A percentile compares a stretch with the other conserved stretches of the same genome.
These are phyloP conservation scores for Colletotrichum tabaci DNA, from an alignment of 2,329 filamentous ascomycete genomes.

Conservation along the genomic window DNA sequence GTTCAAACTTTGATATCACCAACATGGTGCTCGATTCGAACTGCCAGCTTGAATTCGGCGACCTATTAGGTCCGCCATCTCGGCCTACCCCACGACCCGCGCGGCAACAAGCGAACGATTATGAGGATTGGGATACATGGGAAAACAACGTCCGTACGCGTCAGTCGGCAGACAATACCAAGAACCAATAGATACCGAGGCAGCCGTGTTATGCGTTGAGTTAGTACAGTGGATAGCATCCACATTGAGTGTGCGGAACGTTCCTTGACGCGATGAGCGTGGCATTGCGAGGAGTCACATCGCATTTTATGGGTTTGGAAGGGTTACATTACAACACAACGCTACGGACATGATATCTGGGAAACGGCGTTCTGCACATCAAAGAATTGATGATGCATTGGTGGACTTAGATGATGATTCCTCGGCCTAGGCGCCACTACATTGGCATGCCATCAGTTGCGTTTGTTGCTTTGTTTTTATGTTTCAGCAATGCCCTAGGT, in stretches of 20 bases:
- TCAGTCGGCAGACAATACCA: conserved; percentile 25
- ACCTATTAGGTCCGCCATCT: conserved; percentile 31
- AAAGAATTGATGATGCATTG: conserved; percentile 11
- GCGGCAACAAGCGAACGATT: conserved; percentile 22
- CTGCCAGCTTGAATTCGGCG: conserved; percentile 37
- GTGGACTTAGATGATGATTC: background rate
- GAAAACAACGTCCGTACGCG: conserved; percentile 30
- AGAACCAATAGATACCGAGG: conserved; percentile 22
- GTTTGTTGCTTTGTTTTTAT: background rate
- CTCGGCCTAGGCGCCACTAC: background rate
- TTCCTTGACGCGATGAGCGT: background rate
- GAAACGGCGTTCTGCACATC: conserved; percentile 15
- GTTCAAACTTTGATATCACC: conserved; percentile 35
- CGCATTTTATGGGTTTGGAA: background rate
- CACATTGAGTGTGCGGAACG: conserved; percentile 2
- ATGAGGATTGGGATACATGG: conserved; percentile 38
- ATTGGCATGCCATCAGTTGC: background rate
- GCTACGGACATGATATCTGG: conserved; percentile 7
- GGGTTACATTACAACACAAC: background rate
- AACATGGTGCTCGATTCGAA: conserved; percentile 32
- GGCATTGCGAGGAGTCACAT: conserved; percentile 10
- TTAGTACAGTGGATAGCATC: background rate
- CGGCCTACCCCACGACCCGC: conserved; percentile 21
- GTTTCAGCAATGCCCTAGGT: background rate
- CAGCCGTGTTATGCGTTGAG: background rate